Base-by-base conservation (phyloP, 192 early-diverging fungal genomes). In the Linnemannia exigua region DNA sequence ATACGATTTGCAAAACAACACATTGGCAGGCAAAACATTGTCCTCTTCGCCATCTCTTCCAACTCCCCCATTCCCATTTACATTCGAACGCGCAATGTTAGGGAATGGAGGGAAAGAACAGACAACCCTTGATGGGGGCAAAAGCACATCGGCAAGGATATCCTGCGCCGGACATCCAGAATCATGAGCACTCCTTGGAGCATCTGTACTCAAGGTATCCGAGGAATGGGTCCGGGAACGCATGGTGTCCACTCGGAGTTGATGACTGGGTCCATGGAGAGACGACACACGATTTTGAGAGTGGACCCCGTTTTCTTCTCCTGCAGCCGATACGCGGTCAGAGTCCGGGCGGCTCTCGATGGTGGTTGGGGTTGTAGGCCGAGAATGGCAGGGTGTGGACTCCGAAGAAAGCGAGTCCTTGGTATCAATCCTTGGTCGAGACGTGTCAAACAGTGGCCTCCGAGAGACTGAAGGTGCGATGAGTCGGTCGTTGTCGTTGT, bases 1-100 rank as follows among this genome's bases (percentile, higher is more conserved):
- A 74, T 91, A 92, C 1, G 91, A 92, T 72, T 92, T 92, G 67
- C 88, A 88, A 72, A 87, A 92, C 11, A 92, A 61, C 14, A 87
- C 79, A 79, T 92, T 89, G 14, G 88, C 89, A 44, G 82, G 81
- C 28, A 83, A n/a, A 3, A 85, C 73, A 31, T 78, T 81, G 41
- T 90, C 88, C 25, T 51, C 67, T 14, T 37, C 1, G 35, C 47
- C 2, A 28, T 44, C 17, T 58, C n/a, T n/a, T n/a, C n/a, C n/a
- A n/a, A n/a, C n/a, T n/a, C n/a, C n/a, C n/a, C 37, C 22, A 20
- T 6, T 33, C 28, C 47, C 67, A 4, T 36, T 41, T 54, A 67
- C 67, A 46, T 68, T 61, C 6, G 19, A 25, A 38, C 25, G 74
- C 19, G 28, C 8, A 68, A 5, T 31, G 17, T 33, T 67, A 8